Conservation (phyloP, 306 rosid species). For the Malus fusca region DNA sequence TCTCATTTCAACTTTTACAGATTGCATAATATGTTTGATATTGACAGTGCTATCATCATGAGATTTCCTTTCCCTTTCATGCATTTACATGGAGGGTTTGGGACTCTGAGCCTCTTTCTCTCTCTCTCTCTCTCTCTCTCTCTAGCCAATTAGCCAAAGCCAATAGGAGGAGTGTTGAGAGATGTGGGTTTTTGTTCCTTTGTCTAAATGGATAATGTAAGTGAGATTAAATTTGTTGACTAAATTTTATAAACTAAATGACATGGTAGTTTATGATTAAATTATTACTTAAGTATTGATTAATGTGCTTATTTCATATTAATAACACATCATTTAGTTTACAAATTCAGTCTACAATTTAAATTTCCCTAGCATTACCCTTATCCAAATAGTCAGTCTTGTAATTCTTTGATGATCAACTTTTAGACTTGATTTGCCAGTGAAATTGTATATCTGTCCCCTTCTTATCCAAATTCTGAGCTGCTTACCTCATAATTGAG, state of each 20-base stretch:
- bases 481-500: slow-evolving; percentile 70
- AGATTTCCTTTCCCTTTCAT: slow-evolving; percentile 84
- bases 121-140: slow-evolving; percentile 15
- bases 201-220: slow-evolving; percentile 11
- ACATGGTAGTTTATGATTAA: too few relatives aligned
- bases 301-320: too few relatives aligned
- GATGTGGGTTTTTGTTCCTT: slow-evolving; percentile 24
- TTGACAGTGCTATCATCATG: slow-evolving; percentile 82
- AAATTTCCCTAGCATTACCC: too few relatives aligned
- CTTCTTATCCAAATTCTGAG: slow-evolving; percentile 39
- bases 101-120: slow-evolving; percentile 18
- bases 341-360: too few relatives aligned
- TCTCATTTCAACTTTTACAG: slow-evolving; percentile 47
- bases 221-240: too few relatives aligned
- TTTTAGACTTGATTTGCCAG: slow-evolving; percentile 40
- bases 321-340: too few relatives aligned
- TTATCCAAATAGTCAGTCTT: slow-evolving; percentile 6
- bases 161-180: background rate
- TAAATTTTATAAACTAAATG: too few relatives aligned
- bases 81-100: slow-evolving; percentile 40
- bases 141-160: slow-evolving; percentile 1
- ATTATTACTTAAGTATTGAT: too few relatives aligned
- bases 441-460: slow-evolving; percentile 21
- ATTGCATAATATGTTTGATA: slow-evolving; percentile 70
- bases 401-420: slow-evolving; percentile 2